A percentile compares a stretch with the other conserved stretches of the same genome.
Evolutionary conservation across 2,329 filamentous ascomycete species (phyloP).

Genomic region (Colletotrichum sp.): DNA sequence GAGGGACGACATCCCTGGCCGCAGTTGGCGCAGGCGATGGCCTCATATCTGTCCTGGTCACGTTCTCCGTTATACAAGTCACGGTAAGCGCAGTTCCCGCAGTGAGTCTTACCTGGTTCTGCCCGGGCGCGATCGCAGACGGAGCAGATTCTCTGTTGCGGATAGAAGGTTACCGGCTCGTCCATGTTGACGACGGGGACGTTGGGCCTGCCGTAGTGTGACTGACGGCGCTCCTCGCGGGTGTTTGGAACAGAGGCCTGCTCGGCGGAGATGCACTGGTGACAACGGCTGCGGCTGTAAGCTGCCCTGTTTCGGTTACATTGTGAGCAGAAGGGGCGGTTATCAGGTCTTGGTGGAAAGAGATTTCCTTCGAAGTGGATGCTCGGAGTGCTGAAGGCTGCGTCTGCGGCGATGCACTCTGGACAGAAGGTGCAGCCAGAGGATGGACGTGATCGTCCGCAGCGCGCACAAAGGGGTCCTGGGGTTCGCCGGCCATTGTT

Average conservation of each 20-base stretch:
- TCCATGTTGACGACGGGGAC: neutral
- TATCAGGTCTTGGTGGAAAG: neutral
- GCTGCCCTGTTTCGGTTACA: neutral
- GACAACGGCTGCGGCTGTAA: neutral
- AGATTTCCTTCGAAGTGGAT: neutral
- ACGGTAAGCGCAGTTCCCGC: neutral
- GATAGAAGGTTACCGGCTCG: neutral
- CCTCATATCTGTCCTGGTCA: neutral
- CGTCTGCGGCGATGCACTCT: neutral
- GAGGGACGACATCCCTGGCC: neutral
- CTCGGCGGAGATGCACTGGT: neutral
- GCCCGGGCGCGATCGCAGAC: neutral
- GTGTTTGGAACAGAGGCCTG: neutral
- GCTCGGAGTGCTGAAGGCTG: neutral
- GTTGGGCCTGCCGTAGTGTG: neutral
- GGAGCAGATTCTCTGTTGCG: neutral
- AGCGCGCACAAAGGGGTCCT: neutral
- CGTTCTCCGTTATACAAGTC: neutral
- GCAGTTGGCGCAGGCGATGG: neutral
- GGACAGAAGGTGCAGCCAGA: neutral
- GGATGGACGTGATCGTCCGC: neutral
- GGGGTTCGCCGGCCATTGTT: neutral
- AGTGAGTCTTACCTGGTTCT: neutral
- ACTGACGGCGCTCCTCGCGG: neutral
- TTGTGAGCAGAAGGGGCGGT: neutral